A percentile compares a stretch with the other conserved stretches of the same genome.
phyloP scores from a whole-genome alignment of 106 monocot species.

The Apostasia ramifera region DNA sequence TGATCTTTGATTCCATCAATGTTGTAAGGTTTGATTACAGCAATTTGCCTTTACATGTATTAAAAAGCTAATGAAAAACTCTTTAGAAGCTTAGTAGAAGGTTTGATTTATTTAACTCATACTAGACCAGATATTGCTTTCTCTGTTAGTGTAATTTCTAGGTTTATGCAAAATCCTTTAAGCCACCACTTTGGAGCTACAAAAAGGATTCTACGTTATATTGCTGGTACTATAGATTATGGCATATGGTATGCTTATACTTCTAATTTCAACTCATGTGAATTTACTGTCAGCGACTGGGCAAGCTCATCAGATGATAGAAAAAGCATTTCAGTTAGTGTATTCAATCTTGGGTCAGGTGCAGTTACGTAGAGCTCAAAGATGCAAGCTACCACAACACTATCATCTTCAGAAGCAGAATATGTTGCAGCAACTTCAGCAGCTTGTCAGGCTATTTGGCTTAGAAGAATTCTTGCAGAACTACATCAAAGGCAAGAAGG shows the following conservation, averaged over 20 bases:
- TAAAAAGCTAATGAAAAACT: background rate
- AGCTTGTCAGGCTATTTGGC: slow-evolving; percentile 5
- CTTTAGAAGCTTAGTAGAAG: slow-evolving; percentile 9
- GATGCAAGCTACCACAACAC: background rate
- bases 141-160: slow-evolving; percentile 12
- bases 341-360: background rate
- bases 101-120: slow-evolving; percentile 18
- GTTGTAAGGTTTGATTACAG: no score
- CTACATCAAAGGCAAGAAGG: background rate
- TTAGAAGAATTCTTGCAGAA: slow-evolving; percentile 2
- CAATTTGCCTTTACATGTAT: background rate
- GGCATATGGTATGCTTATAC: background rate
- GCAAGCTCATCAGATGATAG: background rate
- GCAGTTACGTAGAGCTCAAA: slow-evolving; percentile 1
- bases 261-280: background rate
- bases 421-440: background rate
- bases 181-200: background rate
- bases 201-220: slow-evolving; percentile 9
- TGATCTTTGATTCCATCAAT: no score
- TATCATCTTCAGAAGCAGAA: background rate
- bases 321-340: background rate
- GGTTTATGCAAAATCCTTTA: slow-evolving; percentile 10
- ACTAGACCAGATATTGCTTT: slow-evolving; percentile 13
- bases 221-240: background rate
- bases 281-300: background rate